Conservation (phyloP, 805 yeast genomes). For the Myxozyma sirexii region DNA sequence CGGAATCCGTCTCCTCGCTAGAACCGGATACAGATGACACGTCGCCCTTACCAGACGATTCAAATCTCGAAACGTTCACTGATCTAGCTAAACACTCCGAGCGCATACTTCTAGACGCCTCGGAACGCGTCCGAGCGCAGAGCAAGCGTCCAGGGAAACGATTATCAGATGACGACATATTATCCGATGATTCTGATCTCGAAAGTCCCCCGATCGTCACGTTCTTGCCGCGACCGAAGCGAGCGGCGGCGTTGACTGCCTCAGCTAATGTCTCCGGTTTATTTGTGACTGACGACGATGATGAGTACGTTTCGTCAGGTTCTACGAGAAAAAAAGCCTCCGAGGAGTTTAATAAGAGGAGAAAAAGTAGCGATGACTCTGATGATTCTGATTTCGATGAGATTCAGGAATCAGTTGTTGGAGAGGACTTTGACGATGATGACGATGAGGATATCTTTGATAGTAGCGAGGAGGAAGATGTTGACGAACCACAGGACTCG, state of each 20-base stretch:
- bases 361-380: too few relatives aligned
- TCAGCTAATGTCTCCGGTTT: neutral
- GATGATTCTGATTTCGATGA: slow-evolving; percentile 8
- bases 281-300: neutral
- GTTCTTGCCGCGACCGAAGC: neutral
- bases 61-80: too few relatives aligned
- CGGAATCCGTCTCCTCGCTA: neutral
- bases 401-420: neutral
- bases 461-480: slow-evolving; percentile 1
- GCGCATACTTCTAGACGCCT: too few relatives aligned
- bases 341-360: too few relatives aligned
- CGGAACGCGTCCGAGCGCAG: too few relatives aligned
- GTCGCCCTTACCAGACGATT: neutral
- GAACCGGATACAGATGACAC: neutral
- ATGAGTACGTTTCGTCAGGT: neutral
- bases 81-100: too few relatives aligned
- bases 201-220: neutral
- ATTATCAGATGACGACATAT: neutral
- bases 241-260: slow-evolving; percentile 5
- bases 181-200: neutral
- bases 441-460: neutral
- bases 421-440: neutral
- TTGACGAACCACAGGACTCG: neutral
- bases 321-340: too few relatives aligned
- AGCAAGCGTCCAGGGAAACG: neutral